phyloP scores from a whole-genome alignment of 2,329 filamentous ascomycete species.

The Ustulina deusta region DNA sequence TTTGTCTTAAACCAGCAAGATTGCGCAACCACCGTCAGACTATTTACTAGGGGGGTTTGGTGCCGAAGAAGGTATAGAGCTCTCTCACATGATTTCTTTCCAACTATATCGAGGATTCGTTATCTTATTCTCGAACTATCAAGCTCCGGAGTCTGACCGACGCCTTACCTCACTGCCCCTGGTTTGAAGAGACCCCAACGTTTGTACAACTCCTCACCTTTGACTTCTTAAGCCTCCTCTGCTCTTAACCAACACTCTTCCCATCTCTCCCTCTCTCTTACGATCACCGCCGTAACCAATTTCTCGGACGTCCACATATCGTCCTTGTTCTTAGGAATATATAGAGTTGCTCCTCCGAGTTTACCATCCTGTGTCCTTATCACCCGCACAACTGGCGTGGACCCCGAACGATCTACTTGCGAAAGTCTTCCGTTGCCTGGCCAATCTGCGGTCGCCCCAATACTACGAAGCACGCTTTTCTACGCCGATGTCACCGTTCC shows the following conservation, averaged over 20 bases:
- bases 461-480: slow-evolving; percentile 17
- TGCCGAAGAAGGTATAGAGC: slow-evolving; percentile 47
- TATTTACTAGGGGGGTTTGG: slow-evolving; percentile 34
- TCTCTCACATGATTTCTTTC: slow-evolving; percentile 43
- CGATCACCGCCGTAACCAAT: slow-evolving; percentile 39
- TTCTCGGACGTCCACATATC: slow-evolving; percentile 41
- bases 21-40: slow-evolving; percentile 47
- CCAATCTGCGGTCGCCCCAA: slow-evolving; percentile 24
- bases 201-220: slow-evolving; percentile 44
- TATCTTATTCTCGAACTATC: slow-evolving; percentile 45
- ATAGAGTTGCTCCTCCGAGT: slow-evolving; percentile 54
- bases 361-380: slow-evolving; percentile 48
- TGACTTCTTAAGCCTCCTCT: slow-evolving; percentile 42
- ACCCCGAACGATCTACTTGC: slow-evolving; percentile 24
- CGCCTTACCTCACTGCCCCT: slow-evolving; percentile 41
- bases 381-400: slow-evolving; percentile 29
- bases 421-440: slow-evolving; percentile 13
- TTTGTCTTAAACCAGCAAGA: slow-evolving; percentile 50
- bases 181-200: slow-evolving; percentile 43
- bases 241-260: slow-evolving; percentile 32
- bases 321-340: slow-evolving; percentile 47
- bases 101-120: slow-evolving; percentile 44
- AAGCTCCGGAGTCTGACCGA: slow-evolving; percentile 49
- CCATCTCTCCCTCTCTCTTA: slow-evolving; percentile 45
- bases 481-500: slow-evolving; percentile 25